Conservation (phyloP, 768 basidiomycete species). For the Bullera alba region DNA sequence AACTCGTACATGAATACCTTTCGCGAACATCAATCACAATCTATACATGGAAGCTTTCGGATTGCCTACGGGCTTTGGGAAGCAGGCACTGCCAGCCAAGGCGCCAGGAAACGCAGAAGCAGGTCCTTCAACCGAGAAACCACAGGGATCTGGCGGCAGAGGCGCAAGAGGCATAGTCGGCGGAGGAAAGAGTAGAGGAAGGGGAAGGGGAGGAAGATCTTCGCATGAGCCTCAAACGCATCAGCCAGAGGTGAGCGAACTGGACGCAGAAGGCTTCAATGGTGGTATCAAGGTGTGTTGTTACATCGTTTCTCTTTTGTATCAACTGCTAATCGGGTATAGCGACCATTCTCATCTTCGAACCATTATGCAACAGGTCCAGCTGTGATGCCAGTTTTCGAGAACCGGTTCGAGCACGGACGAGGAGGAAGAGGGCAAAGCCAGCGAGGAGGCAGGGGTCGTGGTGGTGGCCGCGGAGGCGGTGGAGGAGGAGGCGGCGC, state of each 20-base stretch:
- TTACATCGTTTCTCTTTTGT: neutral
- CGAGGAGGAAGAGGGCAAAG: neutral
- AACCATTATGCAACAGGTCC: too few species aligned
- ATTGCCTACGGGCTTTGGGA: conserved; percentile 5
- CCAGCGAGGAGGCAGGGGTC: conserved; percentile 1
- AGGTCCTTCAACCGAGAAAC: neutral
- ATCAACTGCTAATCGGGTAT: too few species aligned
- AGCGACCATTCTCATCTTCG: too few species aligned
- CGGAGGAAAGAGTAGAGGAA: conserved; percentile 2
- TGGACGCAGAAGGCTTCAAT: neutral
- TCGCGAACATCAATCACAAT: too few species aligned
- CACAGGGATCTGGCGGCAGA: neutral
- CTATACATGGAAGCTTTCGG: conserved; percentile 6
- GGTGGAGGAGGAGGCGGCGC: conserved; percentile 5
- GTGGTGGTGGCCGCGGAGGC: neutral
- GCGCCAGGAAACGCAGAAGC: neutral
- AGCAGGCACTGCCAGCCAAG: neutral
- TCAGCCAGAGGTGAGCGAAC: neutral
- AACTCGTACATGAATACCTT: too few species aligned
- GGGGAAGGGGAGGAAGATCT: neutral
- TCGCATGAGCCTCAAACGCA: neutral
- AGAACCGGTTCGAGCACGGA: too few species aligned
- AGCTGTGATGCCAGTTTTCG: too few species aligned
- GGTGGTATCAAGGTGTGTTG: neutral
- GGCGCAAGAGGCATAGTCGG: neutral